These are phyloP conservation scores for Neltuma alba DNA, from an alignment of 306 rosid genomes.

Conservation along the genomic window DNA sequence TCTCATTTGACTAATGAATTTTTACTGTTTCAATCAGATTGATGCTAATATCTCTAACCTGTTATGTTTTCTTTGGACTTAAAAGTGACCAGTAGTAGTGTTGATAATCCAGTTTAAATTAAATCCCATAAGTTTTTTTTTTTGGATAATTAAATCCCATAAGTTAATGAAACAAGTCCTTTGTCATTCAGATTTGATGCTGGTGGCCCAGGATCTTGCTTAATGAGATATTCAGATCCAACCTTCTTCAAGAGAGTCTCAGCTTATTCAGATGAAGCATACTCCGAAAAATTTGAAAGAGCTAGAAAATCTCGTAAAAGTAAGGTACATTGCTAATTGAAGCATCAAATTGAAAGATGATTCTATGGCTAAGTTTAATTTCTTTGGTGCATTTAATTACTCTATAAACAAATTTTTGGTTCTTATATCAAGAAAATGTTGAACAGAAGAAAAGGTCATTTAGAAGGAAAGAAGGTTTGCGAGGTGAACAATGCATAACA, in stretches of 20 bases:
- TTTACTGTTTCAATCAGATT: constrained; percentile 13
- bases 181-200: constrained; percentile 73
- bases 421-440: constrained; percentile 37
- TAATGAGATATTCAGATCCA: constrained; percentile 96
- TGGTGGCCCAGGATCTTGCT: constrained; percentile 95
- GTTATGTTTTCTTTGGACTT: not conserved
- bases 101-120: constrained; percentile 27
- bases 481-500: constrained; percentile 58
- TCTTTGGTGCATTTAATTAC: constrained; percentile 26
- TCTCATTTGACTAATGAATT: constrained; percentile 9
- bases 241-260: constrained; percentile 78
- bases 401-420: constrained; percentile 32
- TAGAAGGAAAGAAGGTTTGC: constrained; percentile 55
- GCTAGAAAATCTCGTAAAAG: constrained; percentile 70
- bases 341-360: constrained; percentile 24
- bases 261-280: constrained; percentile 56
- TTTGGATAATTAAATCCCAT: too few species aligned
- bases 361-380: constrained; percentile 20
- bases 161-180: constrained; percentile 25
- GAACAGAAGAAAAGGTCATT: constrained; percentile 81
- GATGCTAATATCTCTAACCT: not conserved
- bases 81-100: constrained; percentile 26
- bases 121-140: too few species aligned
- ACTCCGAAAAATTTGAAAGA: constrained; percentile 58
- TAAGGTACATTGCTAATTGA: constrained; percentile 59